Conservation (phyloP, 331 rosid genomes). For the Pyracantha coccinea region DNA sequence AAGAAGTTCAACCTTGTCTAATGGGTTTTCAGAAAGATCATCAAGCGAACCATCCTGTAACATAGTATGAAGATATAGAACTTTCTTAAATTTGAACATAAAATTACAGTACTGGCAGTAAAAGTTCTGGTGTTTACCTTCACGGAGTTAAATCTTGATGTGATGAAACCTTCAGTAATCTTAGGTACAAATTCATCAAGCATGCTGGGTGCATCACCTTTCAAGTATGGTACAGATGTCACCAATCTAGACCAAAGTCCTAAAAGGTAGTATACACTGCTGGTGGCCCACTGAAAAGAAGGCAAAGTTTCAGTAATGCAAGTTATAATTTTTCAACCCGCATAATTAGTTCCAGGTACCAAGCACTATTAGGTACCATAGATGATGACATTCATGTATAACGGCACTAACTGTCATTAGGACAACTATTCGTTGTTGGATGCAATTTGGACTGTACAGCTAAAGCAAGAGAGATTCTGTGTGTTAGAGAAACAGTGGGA, state of each 20-base stretch:
- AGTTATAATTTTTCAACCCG: not conserved
- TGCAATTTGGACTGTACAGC: no score
- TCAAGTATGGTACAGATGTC: constrained; percentile 75
- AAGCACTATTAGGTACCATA: not conserved
- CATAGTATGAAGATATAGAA: constrained; percentile 19
- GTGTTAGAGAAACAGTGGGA: not conserved
- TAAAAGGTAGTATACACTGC: constrained; percentile 86
- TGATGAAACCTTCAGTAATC: constrained; percentile 82
- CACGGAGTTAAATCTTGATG: constrained; percentile 87
- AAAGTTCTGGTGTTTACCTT: constrained; percentile 51
- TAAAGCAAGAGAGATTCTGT: not conserved
- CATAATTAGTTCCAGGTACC: not conserved
- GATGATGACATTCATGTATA: not conserved
- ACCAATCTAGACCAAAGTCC: constrained; percentile 90
- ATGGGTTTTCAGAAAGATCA: constrained; percentile 92
- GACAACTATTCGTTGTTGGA: not conserved
- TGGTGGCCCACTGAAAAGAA: constrained; percentile 84
- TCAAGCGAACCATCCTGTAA: constrained; percentile 79
- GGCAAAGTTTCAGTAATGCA: not conserved
- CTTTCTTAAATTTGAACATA: constrained; percentile 9
- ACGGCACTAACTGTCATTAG: not conserved
- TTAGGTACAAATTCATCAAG: constrained; percentile 93
- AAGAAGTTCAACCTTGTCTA: constrained; percentile 95
- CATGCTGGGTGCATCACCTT: constrained; percentile 82
- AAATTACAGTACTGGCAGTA: constrained; percentile 5